Percentiles rank a stretch among this genome's conserved stretches.
Evolutionary conservation across 1,139 yeast species (phyloP).

Genomic region (Sporopachydermia cereana): DNA sequence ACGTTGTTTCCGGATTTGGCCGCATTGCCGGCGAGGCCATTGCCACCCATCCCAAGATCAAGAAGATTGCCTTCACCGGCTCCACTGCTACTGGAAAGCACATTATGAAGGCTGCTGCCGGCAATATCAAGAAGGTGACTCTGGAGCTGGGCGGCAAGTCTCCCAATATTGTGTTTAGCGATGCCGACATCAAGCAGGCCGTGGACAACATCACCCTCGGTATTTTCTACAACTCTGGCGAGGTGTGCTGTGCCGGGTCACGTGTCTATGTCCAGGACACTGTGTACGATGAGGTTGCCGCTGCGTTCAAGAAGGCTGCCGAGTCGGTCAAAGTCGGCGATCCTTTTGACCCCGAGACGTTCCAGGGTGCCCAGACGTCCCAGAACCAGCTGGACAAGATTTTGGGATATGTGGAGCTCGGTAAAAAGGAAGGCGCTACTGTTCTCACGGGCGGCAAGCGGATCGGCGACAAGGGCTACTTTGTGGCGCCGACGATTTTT

Average conservation of each 20-base stretch:
- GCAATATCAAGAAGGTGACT: constrained; percentile 68
- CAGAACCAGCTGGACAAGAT: constrained; percentile 65
- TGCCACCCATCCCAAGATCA: constrained; percentile 52
- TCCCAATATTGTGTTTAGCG: constrained; percentile 67
- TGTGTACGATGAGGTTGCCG: constrained; percentile 55
- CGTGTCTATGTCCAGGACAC: constrained; percentile 70
- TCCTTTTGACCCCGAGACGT: constrained; percentile 60
- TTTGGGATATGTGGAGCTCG: constrained; percentile 57
- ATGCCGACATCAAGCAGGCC: constrained; percentile 55
- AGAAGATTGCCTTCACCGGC: constrained; percentile 79
- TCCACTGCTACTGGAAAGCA: constrained; percentile 73
- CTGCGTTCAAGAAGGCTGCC: constrained; percentile 42
- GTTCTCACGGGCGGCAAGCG: constrained; percentile 72
- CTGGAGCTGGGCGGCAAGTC: constrained; percentile 84
- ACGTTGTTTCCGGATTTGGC: constrained; percentile 70
- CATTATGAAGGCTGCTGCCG: constrained; percentile 56
- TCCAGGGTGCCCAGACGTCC: constrained; percentile 85
- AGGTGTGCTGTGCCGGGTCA: constrained; percentile 83
- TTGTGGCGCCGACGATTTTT: constrained; percentile 70
- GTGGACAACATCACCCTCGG: constrained; percentile 49
- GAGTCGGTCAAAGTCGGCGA: constrained; percentile 50
- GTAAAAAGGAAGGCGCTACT: constrained; percentile 66
- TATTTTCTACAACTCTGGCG: constrained; percentile 76
- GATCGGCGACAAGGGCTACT: constrained; percentile 57
- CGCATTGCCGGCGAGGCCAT: constrained; percentile 67